Conservation (phyloP, 371 early-diverging fungal species). For the Actinomortierella wolfii region DNA sequence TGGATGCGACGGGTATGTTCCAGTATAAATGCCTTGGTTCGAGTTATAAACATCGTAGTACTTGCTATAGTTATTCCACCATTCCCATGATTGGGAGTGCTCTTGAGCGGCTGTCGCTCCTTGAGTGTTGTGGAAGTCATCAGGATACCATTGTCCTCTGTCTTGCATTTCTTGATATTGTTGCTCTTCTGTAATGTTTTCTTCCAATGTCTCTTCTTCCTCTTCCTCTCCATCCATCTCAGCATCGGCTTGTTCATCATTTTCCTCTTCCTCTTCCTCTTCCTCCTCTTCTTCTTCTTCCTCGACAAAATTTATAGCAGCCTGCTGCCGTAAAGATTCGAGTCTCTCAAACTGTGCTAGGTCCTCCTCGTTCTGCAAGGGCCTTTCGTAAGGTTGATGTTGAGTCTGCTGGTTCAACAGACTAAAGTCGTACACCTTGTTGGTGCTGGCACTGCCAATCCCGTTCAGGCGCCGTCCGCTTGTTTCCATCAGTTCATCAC, state of each 20-base stretch:
- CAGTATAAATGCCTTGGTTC: no score
- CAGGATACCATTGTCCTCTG: no score
- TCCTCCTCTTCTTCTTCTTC: neutral
- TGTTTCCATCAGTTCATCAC: no score
- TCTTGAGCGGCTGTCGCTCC: no score
- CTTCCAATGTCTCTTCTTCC: neutral
- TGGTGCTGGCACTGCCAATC: neutral
- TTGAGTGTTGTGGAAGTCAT: no score
- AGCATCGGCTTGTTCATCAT: neutral
- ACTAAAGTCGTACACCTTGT: slow-evolving; percentile 6
- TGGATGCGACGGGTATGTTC: no score
- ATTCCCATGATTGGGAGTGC: no score
- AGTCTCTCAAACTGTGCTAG: slow-evolving; percentile 37
- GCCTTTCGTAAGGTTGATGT: slow-evolving; percentile 42
- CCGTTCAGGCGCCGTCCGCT: no score
- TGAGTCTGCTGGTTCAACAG: slow-evolving; percentile 19
- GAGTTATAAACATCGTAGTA: no score
- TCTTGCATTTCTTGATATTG: no score
- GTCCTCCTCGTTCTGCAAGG: slow-evolving; percentile 28
- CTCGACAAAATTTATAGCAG: neutral
- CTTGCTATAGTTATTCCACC: no score
- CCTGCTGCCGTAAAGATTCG: slow-evolving; percentile 15
- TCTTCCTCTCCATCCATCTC: neutral
- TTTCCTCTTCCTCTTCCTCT: neutral
- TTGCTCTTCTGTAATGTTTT: no score